These are phyloP conservation scores for Colletotrichum horii DNA, from an alignment of 2,329 filamentous ascomycete species.

Conservation along the genomic window DNA sequence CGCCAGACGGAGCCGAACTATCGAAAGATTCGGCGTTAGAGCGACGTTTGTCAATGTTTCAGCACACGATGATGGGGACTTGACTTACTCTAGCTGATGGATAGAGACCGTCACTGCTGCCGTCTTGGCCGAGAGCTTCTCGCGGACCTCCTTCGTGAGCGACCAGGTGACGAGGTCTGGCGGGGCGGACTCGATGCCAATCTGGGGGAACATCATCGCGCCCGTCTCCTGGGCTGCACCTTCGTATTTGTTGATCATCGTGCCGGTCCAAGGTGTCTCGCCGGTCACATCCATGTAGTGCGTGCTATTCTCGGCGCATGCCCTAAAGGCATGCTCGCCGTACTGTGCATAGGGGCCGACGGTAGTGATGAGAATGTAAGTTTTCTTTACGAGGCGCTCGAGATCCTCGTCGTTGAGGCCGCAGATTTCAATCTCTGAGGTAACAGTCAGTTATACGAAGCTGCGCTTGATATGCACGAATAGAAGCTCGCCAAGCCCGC, in stretches of 20 bases:
- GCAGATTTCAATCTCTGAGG: slow-evolving; percentile 59
- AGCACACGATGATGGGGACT: background rate
- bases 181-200: slow-evolving; percentile 66
- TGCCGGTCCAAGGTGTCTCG: slow-evolving; percentile 61
- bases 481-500: background rate
- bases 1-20: slow-evolving; percentile 63
- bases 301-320: slow-evolving; percentile 66
- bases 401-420: slow-evolving; percentile 52
- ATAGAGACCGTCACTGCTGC: slow-evolving; percentile 60
- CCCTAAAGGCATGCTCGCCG: slow-evolving; percentile 64
- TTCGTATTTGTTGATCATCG: slow-evolving; percentile 67
- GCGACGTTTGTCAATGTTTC: background rate
- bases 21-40: slow-evolving; percentile 18
- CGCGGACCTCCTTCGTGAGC: slow-evolving; percentile 55
- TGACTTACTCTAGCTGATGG: slow-evolving; percentile 44
- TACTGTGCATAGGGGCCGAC: slow-evolving; percentile 64
- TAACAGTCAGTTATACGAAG: background rate
- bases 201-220: slow-evolving; percentile 66
- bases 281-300: slow-evolving; percentile 71
- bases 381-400: slow-evolving; percentile 56
- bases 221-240: slow-evolving; percentile 55
- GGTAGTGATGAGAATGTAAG: slow-evolving; percentile 60
- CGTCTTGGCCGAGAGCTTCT: slow-evolving; percentile 53
- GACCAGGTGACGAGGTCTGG: slow-evolving; percentile 64
- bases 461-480: background rate